Conservation (phyloP, 148 eudicot species). For the Mesembryanthemum crystallinum region DNA sequence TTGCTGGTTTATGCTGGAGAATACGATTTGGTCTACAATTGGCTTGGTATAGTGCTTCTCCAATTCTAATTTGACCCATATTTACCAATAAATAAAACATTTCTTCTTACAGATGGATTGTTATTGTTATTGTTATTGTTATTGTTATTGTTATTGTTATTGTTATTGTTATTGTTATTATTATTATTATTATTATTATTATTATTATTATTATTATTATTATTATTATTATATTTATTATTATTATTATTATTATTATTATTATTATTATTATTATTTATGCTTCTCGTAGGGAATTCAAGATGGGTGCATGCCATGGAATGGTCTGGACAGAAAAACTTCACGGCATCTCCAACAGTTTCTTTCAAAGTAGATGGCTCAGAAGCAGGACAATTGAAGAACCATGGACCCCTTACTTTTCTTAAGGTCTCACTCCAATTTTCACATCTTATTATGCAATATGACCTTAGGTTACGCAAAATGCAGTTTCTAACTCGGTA, state of each 20-base stretch:
- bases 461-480: neutral
- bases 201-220: too few relatives aligned
- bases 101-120: neutral
- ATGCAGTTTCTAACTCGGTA: slow-evolving; percentile 5
- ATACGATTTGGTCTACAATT: slow-evolving; percentile 88
- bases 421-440: slow-evolving; percentile 40
- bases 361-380: slow-evolving; percentile 59
- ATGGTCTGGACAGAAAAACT: slow-evolving; percentile 76
- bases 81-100: neutral
- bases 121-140: too few relatives aligned
- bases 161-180: too few relatives aligned
- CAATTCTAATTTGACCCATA: neutral
- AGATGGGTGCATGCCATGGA: slow-evolving; percentile 77
- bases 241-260: too few relatives aligned
- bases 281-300: slow-evolving; percentile 54
- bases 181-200: too few relatives aligned
- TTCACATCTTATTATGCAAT: neutral
- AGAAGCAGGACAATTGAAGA: slow-evolving; percentile 56
- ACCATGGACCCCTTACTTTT: slow-evolving; percentile 63
- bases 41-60: slow-evolving; percentile 58
- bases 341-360: slow-evolving; percentile 39
- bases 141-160: too few relatives aligned
- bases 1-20: slow-evolving; percentile 81
- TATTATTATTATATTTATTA: too few relatives aligned
- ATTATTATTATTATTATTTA: too few relatives aligned